Evolutionary conservation across 345 rosid species (phyloP).

Genomic region (Salix viminalis): DNA sequence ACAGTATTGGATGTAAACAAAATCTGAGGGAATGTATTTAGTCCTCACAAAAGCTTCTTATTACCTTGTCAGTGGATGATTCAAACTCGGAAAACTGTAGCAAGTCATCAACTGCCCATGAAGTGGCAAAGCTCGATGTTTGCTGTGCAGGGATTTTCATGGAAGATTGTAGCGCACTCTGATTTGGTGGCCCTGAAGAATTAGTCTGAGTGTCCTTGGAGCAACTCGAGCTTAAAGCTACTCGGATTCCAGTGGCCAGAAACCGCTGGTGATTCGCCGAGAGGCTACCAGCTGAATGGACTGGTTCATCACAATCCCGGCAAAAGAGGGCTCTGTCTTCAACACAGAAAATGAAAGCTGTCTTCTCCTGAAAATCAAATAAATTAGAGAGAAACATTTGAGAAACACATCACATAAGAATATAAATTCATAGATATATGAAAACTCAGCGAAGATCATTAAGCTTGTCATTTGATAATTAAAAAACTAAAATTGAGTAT

Average conservation of each 20-base stretch:
- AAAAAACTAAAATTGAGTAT: neutral
- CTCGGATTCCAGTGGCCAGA: constrained; percentile 86
- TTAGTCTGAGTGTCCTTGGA: constrained; percentile 38
- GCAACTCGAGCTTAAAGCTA: constrained; percentile 66
- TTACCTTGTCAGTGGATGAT: constrained; percentile 62
- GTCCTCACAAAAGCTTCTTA: neutral
- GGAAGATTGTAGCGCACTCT: constrained; percentile 36
- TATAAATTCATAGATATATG: neutral
- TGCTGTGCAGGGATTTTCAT: constrained; percentile 44
- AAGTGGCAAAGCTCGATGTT: constrained; percentile 34
- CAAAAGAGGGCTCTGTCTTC: constrained; percentile 96
- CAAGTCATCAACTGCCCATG: constrained; percentile 80
- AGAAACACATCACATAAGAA: neutral
- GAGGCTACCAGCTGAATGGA: constrained; percentile 68
- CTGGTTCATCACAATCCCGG: constrained; percentile 74
- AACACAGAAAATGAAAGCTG: constrained; percentile 94
- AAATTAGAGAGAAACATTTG: neutral
- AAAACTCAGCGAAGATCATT: neutral
- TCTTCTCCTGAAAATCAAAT: constrained; percentile 58
- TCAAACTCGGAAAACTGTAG: constrained; percentile 64
- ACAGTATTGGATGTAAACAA: neutral
- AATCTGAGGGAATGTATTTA: neutral
- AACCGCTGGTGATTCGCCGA: constrained; percentile 89
- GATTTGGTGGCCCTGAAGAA: constrained; percentile 60
- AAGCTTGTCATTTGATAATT: neutral